Base-by-base conservation (phyloP, 371 early-diverging fungal species). In the Mortierella sp. region DNA sequence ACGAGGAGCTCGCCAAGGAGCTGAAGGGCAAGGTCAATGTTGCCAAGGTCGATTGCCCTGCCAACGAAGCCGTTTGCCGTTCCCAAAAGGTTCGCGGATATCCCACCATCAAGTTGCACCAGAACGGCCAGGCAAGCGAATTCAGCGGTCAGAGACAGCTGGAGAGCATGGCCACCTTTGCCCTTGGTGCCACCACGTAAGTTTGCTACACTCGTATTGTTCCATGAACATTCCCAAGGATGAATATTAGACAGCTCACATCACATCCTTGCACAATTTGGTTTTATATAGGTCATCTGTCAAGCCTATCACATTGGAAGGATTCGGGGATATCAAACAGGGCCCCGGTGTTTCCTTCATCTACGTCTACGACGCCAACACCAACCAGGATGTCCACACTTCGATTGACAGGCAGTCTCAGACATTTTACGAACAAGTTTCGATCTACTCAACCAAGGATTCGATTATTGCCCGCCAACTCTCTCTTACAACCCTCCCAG, bases 31-130 rank as follows among this genome's bases (percentile, higher is more conserved):
- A 92, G 74, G 87, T 95, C 53, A 94, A 96, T 75, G 88, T 98
- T 9, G 97, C 93, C 48, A 91, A 93, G 76, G 93, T 97, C 16
- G 94, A 97, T 86, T 98, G 98, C 87, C 92, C 91, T 6, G 85
- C 79, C 26, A 86, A 92, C 53, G 84, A 74, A 76, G 87, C 71
- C 61, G 70, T 93, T 13, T 94, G 95, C 77, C 64, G 76, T 9
- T 84, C 89, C 44, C 89, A 89, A 70, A 88, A 86, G 24, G 89
- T 98, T 37, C 85, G 88, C 37, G 96, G 95, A 8, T 97, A 91
- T 82, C 98, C 98, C 41, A 96, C 97, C 10, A 85, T 98, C 65
- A 89, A 90, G 74, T 90, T 94, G 86, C 90, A 90, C 70, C 86
- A 89, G 68, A 88, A 88, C 73, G 90, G 87, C 44, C 79, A 87